These are phyloP conservation scores for Teratosphaeria viscida DNA, from an alignment of 2,329 filamentous ascomycete species.

Conservation along the genomic window DNA sequence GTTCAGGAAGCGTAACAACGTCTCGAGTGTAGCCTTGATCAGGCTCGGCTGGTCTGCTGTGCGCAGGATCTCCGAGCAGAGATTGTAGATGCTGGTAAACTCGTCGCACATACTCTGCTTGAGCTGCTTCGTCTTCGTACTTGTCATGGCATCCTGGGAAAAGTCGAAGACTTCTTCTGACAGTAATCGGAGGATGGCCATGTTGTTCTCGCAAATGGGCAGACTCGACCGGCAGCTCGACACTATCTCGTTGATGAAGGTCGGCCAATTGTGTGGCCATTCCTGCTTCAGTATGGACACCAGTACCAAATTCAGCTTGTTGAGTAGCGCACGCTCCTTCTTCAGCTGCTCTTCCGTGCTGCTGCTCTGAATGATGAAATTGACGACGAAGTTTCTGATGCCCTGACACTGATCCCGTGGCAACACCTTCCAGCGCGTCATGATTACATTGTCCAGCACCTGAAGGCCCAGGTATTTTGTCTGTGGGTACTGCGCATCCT, in stretches of 20 bases:
- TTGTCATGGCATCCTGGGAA: conserved; percentile 99
- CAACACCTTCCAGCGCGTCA: conserved; percentile 97
- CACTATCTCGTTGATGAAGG: conserved; percentile 99
- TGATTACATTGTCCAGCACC: conserved; percentile 95
- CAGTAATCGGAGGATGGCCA: conserved; percentile 89
- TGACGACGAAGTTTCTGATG: conserved; percentile 97
- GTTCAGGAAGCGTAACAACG: conserved; percentile 89
- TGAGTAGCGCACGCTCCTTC: conserved; percentile 77
- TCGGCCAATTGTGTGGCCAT: conserved; percentile 99
- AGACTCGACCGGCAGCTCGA: conserved; percentile 89
- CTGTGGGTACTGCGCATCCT: conserved; percentile 84
- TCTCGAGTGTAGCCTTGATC: conserved; percentile 94
- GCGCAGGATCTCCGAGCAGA: conserved; percentile 89
- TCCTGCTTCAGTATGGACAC: conserved; percentile 98
- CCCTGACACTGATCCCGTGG: conserved; percentile 93
- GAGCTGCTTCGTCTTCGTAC: conserved; percentile 85
- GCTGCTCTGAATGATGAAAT: conserved; percentile 93
- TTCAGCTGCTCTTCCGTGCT: conserved; percentile 79
- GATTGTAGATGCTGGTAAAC: conserved; percentile 95
- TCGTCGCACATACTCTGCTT: conserved; percentile 99
- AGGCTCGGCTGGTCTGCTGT: conserved; percentile 80
- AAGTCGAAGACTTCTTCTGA: conserved; percentile 99
- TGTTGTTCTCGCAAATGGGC: conserved; percentile 99
- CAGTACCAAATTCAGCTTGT: conserved; percentile 96
- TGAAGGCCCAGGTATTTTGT: conserved; percentile 97